Evolutionary conservation across 176 grass and related monocot genomes (phyloP), one percentile per base, ranked within the genome.

Genomic region (Lolium multiflorum): DNA sequence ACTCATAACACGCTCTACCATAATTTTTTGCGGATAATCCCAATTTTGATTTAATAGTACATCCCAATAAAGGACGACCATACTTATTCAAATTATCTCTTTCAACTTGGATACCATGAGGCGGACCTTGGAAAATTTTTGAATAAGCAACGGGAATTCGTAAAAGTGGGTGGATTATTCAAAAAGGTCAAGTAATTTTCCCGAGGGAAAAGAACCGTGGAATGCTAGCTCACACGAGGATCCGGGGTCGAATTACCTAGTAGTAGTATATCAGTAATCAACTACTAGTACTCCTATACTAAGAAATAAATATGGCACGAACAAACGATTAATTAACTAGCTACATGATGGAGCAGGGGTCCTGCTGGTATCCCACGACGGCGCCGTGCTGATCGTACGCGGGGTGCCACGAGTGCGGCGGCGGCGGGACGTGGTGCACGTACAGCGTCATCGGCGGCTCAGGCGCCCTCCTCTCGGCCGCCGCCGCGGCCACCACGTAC

Each of bases 341-440:
- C 4, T 55, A 90, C 85, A 87, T 87, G 85, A 91, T 88, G 76
- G 69, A 84, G 81, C 89, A 88, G 7, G 85, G 69, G 0, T 88
- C 68, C 39, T 91, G 74, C 48, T 87, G 49, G 68, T 84, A 88
- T 41, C 68, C 76, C 4, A 88, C 69, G 47, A 48, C 72, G 22
- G 47, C 47, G 60, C 69, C 64, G 60, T 91, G 81, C 16, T 65
- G 62, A 5, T 88, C 76, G 89, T 84, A 88, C 76, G 41, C 49
- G 31, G 75, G 84, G 20, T 8, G 12, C 75, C 85, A 88, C 41
- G 73, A 43, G 41, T 43, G 84, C 48, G 84, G 73, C 22, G 84
- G 73, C 22, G 68, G 81, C 48, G 48, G 89, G 20, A 87, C 85
- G 48, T 81, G 76, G 68, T 84, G 89, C 41, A 88, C 68, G 76